Evolutionary conservation across 805 yeast genomes (phyloP).

Genomic region (Starmerella riodocensis): DNA sequence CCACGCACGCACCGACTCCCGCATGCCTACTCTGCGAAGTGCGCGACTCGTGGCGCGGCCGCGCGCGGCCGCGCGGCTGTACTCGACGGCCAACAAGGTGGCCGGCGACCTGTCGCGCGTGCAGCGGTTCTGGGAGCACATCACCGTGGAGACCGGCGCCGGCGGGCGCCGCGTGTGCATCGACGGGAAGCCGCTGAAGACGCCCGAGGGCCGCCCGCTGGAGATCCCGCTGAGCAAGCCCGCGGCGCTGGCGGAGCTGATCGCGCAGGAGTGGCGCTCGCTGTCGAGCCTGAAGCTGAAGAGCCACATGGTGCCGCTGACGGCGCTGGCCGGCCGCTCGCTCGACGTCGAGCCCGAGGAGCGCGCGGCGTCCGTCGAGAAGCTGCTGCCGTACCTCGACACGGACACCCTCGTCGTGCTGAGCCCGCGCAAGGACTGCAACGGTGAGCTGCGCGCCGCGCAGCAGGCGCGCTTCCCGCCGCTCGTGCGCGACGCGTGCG

Average conservation of each 20-base stretch:
- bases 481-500: conserved; percentile 53
- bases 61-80: not conserved
- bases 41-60: too few species aligned
- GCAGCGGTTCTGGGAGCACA: conserved; percentile 70
- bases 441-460: conserved; percentile 64
- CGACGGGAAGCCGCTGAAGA: conserved; percentile 64
- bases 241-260: conserved; percentile 49
- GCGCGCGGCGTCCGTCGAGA: conserved; percentile 45
- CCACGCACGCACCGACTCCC: too few species aligned
- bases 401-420: conserved; percentile 87
- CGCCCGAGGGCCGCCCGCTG: conserved; percentile 68
- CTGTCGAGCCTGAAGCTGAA: conserved; percentile 52
- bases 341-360: conserved; percentile 54
- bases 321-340: conserved; percentile 76
- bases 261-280: conserved; percentile 79
- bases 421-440: conserved; percentile 68
- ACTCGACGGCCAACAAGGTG: not conserved
- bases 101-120: conserved; percentile 3
- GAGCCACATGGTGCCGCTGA: conserved; percentile 70
- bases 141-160: conserved; percentile 32
- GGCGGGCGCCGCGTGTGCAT: conserved; percentile 42
- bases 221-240: conserved; percentile 41
- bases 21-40: too few species aligned
- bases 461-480: conserved; percentile 73
- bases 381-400: conserved; percentile 70